Evolutionary conservation across 768 basidiomycete genomes (phyloP).

Genomic region (Galerina sulciceps): DNA sequence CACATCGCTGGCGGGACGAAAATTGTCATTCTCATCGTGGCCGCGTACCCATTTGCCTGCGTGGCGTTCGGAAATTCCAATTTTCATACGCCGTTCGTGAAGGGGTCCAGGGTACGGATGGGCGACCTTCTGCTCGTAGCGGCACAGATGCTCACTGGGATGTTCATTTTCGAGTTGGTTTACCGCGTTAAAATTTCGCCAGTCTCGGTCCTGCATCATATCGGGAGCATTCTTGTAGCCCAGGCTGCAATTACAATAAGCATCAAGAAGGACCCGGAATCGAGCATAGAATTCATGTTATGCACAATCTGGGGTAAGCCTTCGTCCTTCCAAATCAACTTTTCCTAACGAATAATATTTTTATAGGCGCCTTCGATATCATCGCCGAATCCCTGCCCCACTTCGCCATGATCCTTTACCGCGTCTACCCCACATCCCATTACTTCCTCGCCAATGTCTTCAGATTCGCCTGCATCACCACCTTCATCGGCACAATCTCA

Average conservation of each 20-base stretch:
- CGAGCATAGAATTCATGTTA: conserved; percentile 10
- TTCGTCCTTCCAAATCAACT: background rate
- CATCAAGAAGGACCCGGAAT: conserved; percentile 1
- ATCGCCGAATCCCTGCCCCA: conserved; percentile 8
- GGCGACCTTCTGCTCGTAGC: conserved; percentile 7
- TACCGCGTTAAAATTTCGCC: conserved; percentile 12
- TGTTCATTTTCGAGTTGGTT: conserved; percentile 8
- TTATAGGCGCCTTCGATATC: conserved; percentile 9
- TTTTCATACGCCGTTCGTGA: conserved; percentile 6
- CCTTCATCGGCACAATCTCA: conserved; percentile 9
- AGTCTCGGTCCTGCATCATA: conserved; percentile 8
- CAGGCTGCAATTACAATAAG: conserved; percentile 12
- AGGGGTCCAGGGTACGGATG: conserved; percentile 3
- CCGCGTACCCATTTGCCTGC: conserved; percentile 3
- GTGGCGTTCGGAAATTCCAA: background rate
- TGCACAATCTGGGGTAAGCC: conserved; percentile 8
- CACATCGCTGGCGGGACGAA: conserved; percentile 9
- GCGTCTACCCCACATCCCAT: conserved; percentile 8
- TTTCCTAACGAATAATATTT: background rate
- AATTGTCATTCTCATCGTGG: conserved; percentile 2
- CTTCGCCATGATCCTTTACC: conserved; percentile 9
- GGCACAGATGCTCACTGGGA: conserved; percentile 9
- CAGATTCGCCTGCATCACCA: conserved; percentile 9
- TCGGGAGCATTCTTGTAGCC: conserved; percentile 9
- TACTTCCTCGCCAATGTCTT: conserved; percentile 7